Conservation (phyloP, 176 grass and related monocot species). For the Carex pumila region DNA sequence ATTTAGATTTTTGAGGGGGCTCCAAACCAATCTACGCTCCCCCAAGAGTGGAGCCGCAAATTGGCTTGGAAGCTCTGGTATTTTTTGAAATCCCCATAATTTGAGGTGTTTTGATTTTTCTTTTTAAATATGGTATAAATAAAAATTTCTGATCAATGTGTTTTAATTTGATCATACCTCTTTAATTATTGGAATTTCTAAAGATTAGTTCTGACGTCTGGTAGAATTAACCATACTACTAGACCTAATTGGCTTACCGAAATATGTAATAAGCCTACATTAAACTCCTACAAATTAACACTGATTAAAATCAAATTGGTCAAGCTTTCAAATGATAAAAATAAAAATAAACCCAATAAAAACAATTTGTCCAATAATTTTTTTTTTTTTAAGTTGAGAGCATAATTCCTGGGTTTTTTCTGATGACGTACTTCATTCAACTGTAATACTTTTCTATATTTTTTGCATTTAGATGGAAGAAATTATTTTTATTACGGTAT, state of each 20-base stretch:
- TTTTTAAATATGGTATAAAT: no score
- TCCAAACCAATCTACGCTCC: no score
- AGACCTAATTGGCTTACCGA: not conserved
- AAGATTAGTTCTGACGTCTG: not conserved
- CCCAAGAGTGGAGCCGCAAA: no score
- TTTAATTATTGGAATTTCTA: not conserved
- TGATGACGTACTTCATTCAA: not conserved
- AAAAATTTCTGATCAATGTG: not conserved
- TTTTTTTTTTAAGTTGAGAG: no score
- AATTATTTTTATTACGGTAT: not conserved
- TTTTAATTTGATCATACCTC: not conserved
- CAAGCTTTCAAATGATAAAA: not conserved
- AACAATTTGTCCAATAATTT: no score
- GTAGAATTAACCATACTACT: not conserved
- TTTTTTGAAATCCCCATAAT: no score
- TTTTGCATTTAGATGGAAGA: no score
- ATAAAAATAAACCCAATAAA: no score
- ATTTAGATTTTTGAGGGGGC: no score
- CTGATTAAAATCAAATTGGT: not conserved
- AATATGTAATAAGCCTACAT: not conserved
- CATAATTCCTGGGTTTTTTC: not conserved
- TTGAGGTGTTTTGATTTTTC: no score
- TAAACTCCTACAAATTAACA: not conserved
- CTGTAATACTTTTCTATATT: no score
- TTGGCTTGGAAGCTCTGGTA: no score